Conservation (phyloP, 2,329 filamentous ascomycete species). For the Drechslerella stenobrocha region DNA sequence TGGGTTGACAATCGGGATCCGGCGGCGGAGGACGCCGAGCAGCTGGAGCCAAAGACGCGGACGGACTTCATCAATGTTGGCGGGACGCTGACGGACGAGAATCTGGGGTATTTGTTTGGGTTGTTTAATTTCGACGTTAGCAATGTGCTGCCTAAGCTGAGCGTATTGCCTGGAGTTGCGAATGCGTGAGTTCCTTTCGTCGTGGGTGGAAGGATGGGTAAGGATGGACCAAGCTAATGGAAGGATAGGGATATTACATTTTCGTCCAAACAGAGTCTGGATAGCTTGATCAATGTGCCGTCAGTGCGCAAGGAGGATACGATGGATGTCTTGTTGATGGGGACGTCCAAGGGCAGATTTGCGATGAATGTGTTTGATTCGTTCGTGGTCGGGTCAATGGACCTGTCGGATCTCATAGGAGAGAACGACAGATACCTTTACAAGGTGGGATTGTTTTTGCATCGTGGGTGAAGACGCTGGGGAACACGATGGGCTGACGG, state of each 20-base stretch:
- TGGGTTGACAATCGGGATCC: constrained; percentile 52
- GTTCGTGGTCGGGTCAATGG: constrained; percentile 53
- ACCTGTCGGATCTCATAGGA: constrained; percentile 51
- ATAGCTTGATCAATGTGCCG: constrained; percentile 52
- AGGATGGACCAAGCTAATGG: not conserved
- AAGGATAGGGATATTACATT: constrained; percentile 52
- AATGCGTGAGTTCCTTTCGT: constrained; percentile 35
- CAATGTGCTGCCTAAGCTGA: constrained; percentile 52
- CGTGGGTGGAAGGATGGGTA: not conserved
- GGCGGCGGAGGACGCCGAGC: constrained; percentile 30
- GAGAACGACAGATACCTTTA: constrained; percentile 43
- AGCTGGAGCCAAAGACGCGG: constrained; percentile 41
- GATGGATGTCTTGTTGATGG: constrained; percentile 53
- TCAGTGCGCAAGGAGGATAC: constrained; percentile 52
- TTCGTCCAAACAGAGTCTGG: constrained; percentile 53
- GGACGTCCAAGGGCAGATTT: constrained; percentile 52
- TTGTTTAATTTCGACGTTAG: constrained; percentile 49
- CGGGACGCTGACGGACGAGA: constrained; percentile 35
- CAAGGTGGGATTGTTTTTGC: constrained; percentile 10
- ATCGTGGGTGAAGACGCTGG: not conserved
- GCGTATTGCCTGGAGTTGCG: constrained; percentile 50
- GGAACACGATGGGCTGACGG: not conserved
- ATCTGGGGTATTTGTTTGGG: constrained; percentile 42
- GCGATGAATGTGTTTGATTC: constrained; percentile 53
- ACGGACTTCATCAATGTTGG: constrained; percentile 46